These are phyloP conservation scores for Isoetes taiwanensis DNA, from an alignment of 75 land plant species.

Conservation along the genomic window DNA sequence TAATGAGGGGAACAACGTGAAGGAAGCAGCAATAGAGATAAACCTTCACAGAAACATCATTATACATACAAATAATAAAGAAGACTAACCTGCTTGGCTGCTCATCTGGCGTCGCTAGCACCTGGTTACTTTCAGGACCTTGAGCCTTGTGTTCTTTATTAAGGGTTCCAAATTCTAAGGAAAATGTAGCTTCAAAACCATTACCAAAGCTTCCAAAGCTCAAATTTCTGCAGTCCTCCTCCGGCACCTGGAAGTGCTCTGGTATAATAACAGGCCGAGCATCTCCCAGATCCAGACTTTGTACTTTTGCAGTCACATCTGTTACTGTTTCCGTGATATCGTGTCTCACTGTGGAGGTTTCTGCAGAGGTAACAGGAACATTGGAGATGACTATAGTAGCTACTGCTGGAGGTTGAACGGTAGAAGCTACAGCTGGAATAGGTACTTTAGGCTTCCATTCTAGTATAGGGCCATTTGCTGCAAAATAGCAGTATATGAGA, in stretches of 20 bases:
- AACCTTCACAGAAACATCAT: too few relatives aligned
- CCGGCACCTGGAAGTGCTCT: constrained; percentile 77
- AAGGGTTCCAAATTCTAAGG: too few relatives aligned
- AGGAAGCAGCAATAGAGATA: too few relatives aligned
- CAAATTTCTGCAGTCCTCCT: constrained; percentile 49
- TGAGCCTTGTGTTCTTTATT: too few relatives aligned
- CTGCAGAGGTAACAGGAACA: constrained; percentile 13
- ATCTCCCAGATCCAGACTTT: constrained; percentile 36
- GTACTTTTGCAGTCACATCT: constrained; percentile 33
- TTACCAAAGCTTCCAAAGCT: constrained; percentile 85
- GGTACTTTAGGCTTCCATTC: constrained; percentile 90
- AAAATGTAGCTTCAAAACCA: constrained; percentile 29
- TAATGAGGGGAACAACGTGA: too few relatives aligned
- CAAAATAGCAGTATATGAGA: too few relatives aligned
- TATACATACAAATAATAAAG: too few relatives aligned
- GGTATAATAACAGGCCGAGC: constrained; percentile 72
- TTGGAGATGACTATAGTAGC: constrained; percentile 17
- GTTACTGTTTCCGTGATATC: constrained; percentile 22
- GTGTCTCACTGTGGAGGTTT: too few relatives aligned
- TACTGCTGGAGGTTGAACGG: constrained; percentile 21
- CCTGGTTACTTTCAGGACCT: too few relatives aligned
- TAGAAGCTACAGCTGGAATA: constrained; percentile 13
- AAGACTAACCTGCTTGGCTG: too few relatives aligned
- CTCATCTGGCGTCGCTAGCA: too few relatives aligned
- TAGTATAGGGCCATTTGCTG: too few relatives aligned